These are phyloP conservation scores for Verbena officinalis DNA, from an alignment of 257 asterid species.

Conservation along the genomic window DNA sequence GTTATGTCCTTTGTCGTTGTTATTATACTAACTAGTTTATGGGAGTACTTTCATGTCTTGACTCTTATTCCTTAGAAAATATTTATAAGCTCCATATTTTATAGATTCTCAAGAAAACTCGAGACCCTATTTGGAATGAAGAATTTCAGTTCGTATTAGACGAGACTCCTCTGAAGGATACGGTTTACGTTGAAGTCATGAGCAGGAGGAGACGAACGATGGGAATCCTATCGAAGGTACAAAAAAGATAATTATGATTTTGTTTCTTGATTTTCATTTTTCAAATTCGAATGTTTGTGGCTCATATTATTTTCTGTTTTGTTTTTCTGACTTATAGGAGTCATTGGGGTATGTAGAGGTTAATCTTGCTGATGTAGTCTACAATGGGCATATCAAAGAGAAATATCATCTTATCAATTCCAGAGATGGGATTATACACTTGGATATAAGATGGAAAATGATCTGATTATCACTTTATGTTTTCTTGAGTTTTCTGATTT, in stretches of 20 bases:
- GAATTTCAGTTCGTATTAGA: constrained; percentile 74
- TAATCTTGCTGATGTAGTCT: constrained; percentile 64
- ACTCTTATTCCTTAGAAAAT: no score
- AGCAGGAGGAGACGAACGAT: constrained; percentile 53
- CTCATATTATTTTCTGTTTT: not conserved
- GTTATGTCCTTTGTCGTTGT: no score
- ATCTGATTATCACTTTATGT: constrained; percentile 37
- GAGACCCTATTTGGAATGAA: constrained; percentile 81
- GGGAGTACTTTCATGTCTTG: no score
- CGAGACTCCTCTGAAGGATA: constrained; percentile 72
- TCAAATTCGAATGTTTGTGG: not conserved
- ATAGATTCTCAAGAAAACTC: constrained; percentile 56
- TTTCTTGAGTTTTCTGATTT: not conserved
- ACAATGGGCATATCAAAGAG: constrained; percentile 71
- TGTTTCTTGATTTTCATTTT: not conserved
- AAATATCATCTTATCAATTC: constrained; percentile 74
- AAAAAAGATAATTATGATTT: not conserved
- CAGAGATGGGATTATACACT: constrained; percentile 66
- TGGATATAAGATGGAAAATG: constrained; percentile 78
- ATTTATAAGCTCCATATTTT: not conserved
- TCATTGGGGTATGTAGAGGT: constrained; percentile 74
- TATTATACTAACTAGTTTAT: no score
- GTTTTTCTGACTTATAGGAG: constrained; percentile 45
- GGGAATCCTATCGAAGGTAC: constrained; percentile 62
- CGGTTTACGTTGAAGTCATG: constrained; percentile 58